Evolutionary conservation across 495 filamentous ascomycete species (phyloP).

Genomic region (Hypoxylon subgilvum): DNA sequence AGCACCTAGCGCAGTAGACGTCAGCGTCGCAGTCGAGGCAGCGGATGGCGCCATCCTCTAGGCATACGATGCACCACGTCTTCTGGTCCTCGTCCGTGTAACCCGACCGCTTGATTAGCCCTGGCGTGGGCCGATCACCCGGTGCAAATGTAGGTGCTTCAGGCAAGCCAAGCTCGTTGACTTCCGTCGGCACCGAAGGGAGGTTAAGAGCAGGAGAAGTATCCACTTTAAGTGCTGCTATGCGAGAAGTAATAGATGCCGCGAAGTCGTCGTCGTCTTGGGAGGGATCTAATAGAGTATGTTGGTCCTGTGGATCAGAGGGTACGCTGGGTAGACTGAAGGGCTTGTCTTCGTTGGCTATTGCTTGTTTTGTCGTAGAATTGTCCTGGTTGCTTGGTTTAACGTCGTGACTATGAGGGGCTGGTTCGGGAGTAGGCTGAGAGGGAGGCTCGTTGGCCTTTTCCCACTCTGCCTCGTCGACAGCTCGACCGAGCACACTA

Average conservation of each 20-base stretch:
- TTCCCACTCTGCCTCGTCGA: conserved; percentile 47
- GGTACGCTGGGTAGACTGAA: conserved; percentile 49
- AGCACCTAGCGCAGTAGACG: conserved; percentile 70
- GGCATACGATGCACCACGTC: conserved; percentile 74
- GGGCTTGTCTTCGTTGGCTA: conserved; percentile 5
- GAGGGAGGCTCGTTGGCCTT: conserved; percentile 20
- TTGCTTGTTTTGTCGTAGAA: background rate
- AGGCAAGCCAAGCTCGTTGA: conserved; percentile 55
- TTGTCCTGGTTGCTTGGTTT: conserved; percentile 2
- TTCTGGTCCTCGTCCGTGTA: conserved; percentile 69
- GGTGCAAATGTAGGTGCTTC: conserved; percentile 61
- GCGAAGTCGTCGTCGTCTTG: conserved; percentile 42
- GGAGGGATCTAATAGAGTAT: background rate
- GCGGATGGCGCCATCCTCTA: conserved; percentile 65
- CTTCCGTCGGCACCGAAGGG: conserved; percentile 36
- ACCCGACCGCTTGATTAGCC: conserved; percentile 39
- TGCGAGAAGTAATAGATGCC: conserved; percentile 47
- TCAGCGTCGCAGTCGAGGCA: conserved; percentile 71
- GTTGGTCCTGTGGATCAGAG: conserved; percentile 37
- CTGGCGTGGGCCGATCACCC: conserved; percentile 45
- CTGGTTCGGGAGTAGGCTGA: conserved; percentile 4
- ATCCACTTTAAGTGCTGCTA: conserved; percentile 48
- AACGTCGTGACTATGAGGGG: conserved; percentile 12
- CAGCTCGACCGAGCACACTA: conserved; percentile 42
- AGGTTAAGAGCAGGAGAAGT: conserved; percentile 16